A percentile compares a stretch with the other conserved stretches of the same genome.
phyloP scores from a whole-genome alignment of 2,329 filamentous ascomycete genomes.

The Amesomyces nigricolor region DNA sequence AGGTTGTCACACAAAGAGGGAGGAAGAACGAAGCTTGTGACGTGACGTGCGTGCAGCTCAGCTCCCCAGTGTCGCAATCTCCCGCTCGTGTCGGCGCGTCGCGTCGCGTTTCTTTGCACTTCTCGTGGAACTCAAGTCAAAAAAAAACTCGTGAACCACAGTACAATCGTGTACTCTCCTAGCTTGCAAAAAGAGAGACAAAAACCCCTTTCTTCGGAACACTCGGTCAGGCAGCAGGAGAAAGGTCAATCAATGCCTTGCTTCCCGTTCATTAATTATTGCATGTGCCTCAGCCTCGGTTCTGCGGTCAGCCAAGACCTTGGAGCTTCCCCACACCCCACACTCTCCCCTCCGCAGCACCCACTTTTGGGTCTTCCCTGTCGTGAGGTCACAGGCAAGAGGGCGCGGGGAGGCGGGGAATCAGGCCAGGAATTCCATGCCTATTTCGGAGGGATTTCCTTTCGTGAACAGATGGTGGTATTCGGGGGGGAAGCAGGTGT shows the following conservation, averaged over 20 bases:
- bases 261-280: not conserved
- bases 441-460: too few relatives aligned
- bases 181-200: not conserved
- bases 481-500: too few relatives aligned
- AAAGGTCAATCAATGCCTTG: conserved; percentile 1
- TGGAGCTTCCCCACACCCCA: conserved; percentile 10
- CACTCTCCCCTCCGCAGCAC: not conserved
- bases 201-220: not conserved
- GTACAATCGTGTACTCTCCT: not conserved
- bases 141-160: not conserved
- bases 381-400: too few relatives aligned
- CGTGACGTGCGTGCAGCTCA: too few relatives aligned
- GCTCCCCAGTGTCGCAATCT: too few relatives aligned
- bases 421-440: too few relatives aligned
- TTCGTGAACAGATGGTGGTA: not conserved
- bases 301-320: conserved; percentile 7
- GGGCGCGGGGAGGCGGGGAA: too few relatives aligned
- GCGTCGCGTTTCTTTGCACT: not conserved
- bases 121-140: not conserved
- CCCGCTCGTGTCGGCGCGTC: not conserved
- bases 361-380: not conserved
- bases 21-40: too few relatives aligned
- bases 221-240: not conserved
- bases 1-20: too few relatives aligned
- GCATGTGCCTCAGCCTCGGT: conserved; percentile 9